Evolutionary conservation across 2,329 filamentous ascomycete species (phyloP), one percentile per base, ranked within the genome.

Genomic region (Chrysosporium keratinophilum): DNA sequence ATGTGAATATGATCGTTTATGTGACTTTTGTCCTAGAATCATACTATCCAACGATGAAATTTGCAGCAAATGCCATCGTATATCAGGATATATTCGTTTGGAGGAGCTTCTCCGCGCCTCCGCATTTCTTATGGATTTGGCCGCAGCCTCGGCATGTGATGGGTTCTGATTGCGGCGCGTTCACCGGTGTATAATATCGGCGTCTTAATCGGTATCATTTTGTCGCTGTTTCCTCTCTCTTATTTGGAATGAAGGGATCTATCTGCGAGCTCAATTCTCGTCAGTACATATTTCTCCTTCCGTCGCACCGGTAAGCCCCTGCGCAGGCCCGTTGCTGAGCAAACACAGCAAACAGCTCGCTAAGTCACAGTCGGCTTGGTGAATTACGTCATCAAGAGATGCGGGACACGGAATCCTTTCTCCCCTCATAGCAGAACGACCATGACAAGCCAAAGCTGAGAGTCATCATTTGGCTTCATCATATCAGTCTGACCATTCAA

Each of bases 71-170:
- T 44, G 23, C 10, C n/a, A n/a, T n/a, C n/a, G n/a, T 19, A 44
- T 19, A 20, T 28, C 45, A 7, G 31, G 45, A 37, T 23, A 49
- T 50, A 9, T 33, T 23, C 28, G 5, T 42, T 10, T 2, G 11
- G 9, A 9, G 34, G 46, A 49, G 46, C 17, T 40, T 42, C 48
- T 35, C 48, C 39, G 14, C 39, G 34, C n/a, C 31, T 50, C 15
- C 48, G n/a, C 39, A 50, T 50, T 6, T 10, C 4, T 12, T 11
- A 33, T 11, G 3, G 23, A 28, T 33, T 33, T 7, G 6, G 23
- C 20, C 28, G 33, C n/a, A 50, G 48, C 48, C 48, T 50, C 48
- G 48, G 48, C 40, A 50, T 50, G 37, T 50, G 46, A 49, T 34
- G 48, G 23, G 5, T 43, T 43, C 23, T 37, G 23, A 33, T 19